phyloP scores from a whole-genome alignment of 2,329 filamentous ascomycete genomes.

The Cladophialophora bantiana region DNA sequence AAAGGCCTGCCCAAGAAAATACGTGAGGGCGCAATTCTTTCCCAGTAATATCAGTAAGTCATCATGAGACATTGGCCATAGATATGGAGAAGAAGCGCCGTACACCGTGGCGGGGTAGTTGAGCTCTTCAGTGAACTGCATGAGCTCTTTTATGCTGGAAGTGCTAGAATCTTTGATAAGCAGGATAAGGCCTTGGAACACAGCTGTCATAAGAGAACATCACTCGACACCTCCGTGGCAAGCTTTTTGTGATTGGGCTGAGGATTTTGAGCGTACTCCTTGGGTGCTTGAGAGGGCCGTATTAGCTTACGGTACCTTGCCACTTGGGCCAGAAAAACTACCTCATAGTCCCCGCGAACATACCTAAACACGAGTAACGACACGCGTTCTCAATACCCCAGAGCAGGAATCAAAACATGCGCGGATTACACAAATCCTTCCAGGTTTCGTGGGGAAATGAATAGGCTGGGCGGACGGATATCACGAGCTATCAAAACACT shows the following conservation, averaged over 20 bases:
- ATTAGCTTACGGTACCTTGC: neutral
- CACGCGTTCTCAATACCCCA: neutral
- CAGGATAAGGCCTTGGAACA: neutral
- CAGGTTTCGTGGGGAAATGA: neutral
- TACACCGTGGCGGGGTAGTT: neutral
- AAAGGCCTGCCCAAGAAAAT: neutral
- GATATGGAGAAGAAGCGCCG: neutral
- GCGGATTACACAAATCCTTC: neutral
- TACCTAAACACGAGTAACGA: neutral
- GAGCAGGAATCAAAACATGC: neutral
- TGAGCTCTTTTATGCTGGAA: neutral
- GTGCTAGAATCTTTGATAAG: neutral
- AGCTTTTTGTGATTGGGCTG: neutral
- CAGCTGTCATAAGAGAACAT: neutral
- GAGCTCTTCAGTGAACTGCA: neutral
- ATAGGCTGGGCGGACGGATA: neutral
- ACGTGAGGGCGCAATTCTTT: neutral
- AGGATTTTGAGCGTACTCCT: neutral
- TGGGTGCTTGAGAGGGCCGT: neutral
- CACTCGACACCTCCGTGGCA: conserved; percentile 50
- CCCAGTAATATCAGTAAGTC: neutral
- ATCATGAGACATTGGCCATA: neutral
- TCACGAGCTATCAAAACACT: neutral
- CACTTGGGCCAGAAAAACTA: neutral
- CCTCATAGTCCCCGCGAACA: neutral